These are phyloP conservation scores for Astragalus membranaceus DNA, from an alignment of 306 rosid genomes.

Conservation along the genomic window DNA sequence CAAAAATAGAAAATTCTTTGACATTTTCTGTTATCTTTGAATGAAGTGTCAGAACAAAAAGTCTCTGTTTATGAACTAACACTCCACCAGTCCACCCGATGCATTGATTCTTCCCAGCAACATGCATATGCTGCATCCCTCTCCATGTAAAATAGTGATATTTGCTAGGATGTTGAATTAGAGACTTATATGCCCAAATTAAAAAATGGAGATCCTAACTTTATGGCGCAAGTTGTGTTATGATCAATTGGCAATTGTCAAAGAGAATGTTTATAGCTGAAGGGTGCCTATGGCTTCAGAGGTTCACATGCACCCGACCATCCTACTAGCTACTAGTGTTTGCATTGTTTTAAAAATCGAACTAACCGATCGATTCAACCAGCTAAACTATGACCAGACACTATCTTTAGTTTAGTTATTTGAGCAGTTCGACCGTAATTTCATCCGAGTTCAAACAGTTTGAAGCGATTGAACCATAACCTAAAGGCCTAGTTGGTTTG, in stretches of 20 bases:
- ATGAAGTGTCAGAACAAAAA: background rate
- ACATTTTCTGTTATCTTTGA: slow-evolving; percentile 5
- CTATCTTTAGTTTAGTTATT: too few species aligned
- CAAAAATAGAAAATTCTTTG: background rate
- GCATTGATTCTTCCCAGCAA: background rate
- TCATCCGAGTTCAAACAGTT: too few species aligned
- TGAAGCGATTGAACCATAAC: too few species aligned
- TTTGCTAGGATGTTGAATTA: background rate
- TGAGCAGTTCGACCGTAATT: too few species aligned
- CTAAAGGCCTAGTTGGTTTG: too few species aligned
- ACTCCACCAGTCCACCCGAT: background rate
- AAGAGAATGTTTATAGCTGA: background rate
- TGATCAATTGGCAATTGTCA: background rate
- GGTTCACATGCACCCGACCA: background rate
- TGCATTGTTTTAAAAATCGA: too few species aligned
- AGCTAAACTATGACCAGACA: too few species aligned
- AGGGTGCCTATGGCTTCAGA: background rate
- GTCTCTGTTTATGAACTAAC: background rate
- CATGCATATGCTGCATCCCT: background rate
- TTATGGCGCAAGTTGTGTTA: background rate
- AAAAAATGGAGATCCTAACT: slow-evolving; percentile 1
- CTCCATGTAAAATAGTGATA: too few species aligned
- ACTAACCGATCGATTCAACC: too few species aligned
- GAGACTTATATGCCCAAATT: background rate
- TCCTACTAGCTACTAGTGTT: background rate